A percentile compares a stretch with the other conserved stretches of the same genome.
These are phyloP conservation scores for Ananas comosus DNA, from an alignment of 176 grass and related monocot genomes.

Conservation along the genomic window DNA sequence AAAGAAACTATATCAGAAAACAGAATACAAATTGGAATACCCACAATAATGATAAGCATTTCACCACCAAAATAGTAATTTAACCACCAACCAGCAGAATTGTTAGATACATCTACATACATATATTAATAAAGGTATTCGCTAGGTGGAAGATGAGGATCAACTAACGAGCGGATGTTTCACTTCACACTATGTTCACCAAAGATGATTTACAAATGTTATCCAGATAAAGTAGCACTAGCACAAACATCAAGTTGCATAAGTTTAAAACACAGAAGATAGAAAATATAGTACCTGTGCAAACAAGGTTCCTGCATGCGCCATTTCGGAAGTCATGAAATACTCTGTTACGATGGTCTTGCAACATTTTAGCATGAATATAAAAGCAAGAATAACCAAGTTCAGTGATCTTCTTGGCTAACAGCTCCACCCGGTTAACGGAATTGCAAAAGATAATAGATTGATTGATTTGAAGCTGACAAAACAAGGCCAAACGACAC, in stretches of 20 bases:
- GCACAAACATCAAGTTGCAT: no score
- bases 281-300: constrained; percentile 47
- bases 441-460: constrained; percentile 98
- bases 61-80: neutral
- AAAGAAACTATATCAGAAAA: constrained; percentile 2
- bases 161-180: no score
- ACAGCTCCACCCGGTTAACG: constrained; percentile 85
- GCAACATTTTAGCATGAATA: constrained; percentile 98
- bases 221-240: no score
- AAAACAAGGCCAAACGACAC: constrained; percentile 19
- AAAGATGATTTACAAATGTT: no score
- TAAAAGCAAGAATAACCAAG: constrained; percentile 95
- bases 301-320: constrained; percentile 93
- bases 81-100: no score
- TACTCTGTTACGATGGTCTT: constrained; percentile 88
- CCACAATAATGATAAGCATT: neutral
- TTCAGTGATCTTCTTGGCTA: constrained; percentile 95
- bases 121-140: no score
- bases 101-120: no score
- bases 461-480: constrained; percentile 97
- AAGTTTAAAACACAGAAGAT: neutral
- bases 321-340: constrained; percentile 98
- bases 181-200: no score
- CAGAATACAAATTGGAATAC: neutral
- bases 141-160: no score